Evolutionary conservation across 805 yeast species (phyloP).

Genomic region (Candida rishiriensis): DNA sequence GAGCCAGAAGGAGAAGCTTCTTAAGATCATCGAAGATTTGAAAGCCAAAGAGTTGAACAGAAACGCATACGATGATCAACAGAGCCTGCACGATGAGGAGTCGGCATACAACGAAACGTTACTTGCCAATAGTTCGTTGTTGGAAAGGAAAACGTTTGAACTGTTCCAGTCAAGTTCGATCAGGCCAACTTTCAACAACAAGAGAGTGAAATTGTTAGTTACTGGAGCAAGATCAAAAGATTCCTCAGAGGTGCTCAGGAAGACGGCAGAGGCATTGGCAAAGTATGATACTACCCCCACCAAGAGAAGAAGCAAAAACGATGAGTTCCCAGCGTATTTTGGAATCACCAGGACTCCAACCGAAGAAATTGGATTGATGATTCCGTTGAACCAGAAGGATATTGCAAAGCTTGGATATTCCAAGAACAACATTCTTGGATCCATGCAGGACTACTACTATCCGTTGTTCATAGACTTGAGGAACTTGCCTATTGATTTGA

Average conservation of each 20-base stretch:
- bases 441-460: conserved; percentile 50
- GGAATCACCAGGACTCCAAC: conserved; percentile 49
- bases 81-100: conserved; percentile 1
- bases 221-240: conserved; percentile 59
- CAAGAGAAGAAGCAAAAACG: background rate
- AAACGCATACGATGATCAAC: background rate
- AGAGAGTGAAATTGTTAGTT: conserved; percentile 38
- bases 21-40: conserved; percentile 38
- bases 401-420: conserved; percentile 37
- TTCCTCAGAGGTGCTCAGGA: conserved; percentile 35
- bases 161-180: conserved; percentile 35
- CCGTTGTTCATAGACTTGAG: conserved; percentile 54
- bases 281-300: conserved; percentile 13
- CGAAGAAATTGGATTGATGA: conserved; percentile 44
- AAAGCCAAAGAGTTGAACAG: background rate
- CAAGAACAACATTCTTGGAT: conserved; percentile 44
- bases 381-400: conserved; percentile 38
- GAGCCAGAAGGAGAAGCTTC: conserved; percentile 38
- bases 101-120: background rate
- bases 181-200: conserved; percentile 41
- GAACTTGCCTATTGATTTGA: conserved; percentile 50
- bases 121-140: conserved; percentile 3
- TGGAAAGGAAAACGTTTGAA: conserved; percentile 35
- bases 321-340: conserved; percentile 39
- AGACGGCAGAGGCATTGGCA: conserved; percentile 36